These are phyloP conservation scores for Colletotrichum higginsianum DNA, from an alignment of 2,329 filamentous ascomycete genomes.

Conservation along the genomic window DNA sequence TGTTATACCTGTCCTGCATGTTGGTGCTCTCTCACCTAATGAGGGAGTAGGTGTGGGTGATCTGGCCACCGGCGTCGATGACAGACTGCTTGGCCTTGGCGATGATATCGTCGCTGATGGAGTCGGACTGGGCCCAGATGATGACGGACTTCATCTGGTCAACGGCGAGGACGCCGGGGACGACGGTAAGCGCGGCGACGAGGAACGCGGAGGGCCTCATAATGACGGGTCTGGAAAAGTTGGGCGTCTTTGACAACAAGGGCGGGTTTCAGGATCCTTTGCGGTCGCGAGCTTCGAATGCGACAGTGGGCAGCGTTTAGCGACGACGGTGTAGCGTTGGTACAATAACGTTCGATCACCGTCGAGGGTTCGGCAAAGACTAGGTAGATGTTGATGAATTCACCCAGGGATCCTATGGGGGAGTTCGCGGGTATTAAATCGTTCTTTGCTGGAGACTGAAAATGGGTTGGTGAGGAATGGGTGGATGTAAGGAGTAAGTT, in stretches of 20 bases:
- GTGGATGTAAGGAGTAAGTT: constrained; percentile 36
- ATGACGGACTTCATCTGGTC: constrained; percentile 82
- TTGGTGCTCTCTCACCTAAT: constrained; percentile 71
- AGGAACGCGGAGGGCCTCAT: constrained; percentile 77
- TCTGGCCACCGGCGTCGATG: constrained; percentile 77
- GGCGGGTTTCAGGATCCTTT: neutral
- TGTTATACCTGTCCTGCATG: too few species aligned
- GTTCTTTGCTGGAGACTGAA: constrained; percentile 36
- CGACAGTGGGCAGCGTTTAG: constrained; percentile 7
- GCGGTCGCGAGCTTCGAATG: constrained; percentile 8
- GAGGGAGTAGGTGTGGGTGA: constrained; percentile 82
- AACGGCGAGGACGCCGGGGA: constrained; percentile 73
- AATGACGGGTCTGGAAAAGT: constrained; percentile 45
- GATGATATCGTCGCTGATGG: constrained; percentile 75
- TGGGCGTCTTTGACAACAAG: neutral
- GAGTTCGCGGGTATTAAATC: constrained; percentile 37
- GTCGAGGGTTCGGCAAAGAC: constrained; percentile 2
- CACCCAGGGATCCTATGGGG: constrained; percentile 23
- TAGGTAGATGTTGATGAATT: constrained; percentile 11
- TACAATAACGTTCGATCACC: constrained; percentile 13
- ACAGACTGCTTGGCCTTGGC: constrained; percentile 81
- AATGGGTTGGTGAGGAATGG: constrained; percentile 5
- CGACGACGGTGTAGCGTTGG: constrained; percentile 14
- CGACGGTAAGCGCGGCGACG: constrained; percentile 69
- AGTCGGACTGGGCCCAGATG: constrained; percentile 81